Conservation (phyloP, 2,329 filamentous ascomycete species). For the Xylaria arbuscula region DNA sequence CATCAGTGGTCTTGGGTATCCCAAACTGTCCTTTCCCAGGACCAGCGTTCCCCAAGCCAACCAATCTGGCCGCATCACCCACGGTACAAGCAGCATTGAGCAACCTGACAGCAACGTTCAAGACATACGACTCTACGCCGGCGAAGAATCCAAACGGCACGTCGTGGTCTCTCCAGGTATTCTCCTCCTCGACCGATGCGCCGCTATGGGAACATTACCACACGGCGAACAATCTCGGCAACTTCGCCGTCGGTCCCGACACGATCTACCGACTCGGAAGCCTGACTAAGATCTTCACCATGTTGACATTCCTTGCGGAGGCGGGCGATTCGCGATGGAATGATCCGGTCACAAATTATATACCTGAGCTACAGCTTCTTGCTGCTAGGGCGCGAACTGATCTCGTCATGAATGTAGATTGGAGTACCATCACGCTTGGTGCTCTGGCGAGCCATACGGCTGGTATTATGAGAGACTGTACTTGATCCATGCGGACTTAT, state of each 20-base stretch:
- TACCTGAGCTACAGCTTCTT: conserved; percentile 45
- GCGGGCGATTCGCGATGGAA: conserved; percentile 48
- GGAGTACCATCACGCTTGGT: conserved; percentile 46
- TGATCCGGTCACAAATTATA: conserved; percentile 46
- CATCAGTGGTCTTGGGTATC: conserved; percentile 33
- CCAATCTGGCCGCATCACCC: conserved; percentile 45
- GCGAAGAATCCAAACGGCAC: conserved; percentile 48
- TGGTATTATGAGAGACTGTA: conserved; percentile 49
- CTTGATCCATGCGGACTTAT: neutral
- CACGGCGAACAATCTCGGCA: conserved; percentile 44
- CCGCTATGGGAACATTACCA: conserved; percentile 49
- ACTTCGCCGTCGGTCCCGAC: conserved; percentile 43
- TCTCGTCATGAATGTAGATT: conserved; percentile 43
- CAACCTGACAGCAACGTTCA: conserved; percentile 49
- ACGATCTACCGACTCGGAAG: conserved; percentile 50
- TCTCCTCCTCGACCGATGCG: conserved; percentile 43
- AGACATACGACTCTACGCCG: conserved; percentile 44
- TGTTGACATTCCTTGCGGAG: conserved; percentile 47
- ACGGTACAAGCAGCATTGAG: conserved; percentile 47
- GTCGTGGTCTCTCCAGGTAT: conserved; percentile 52
- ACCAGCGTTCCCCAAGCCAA: conserved; percentile 51
- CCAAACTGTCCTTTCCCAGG: conserved; percentile 53
- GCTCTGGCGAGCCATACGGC: conserved; percentile 49
- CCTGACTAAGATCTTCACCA: conserved; percentile 50
- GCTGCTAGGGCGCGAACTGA: conserved; percentile 42